A percentile compares a stretch with the other conserved stretches of the same genome.
Conservation (phyloP, 2,329 filamentous ascomycete genomes). For the Xylaria sp. region DNA sequence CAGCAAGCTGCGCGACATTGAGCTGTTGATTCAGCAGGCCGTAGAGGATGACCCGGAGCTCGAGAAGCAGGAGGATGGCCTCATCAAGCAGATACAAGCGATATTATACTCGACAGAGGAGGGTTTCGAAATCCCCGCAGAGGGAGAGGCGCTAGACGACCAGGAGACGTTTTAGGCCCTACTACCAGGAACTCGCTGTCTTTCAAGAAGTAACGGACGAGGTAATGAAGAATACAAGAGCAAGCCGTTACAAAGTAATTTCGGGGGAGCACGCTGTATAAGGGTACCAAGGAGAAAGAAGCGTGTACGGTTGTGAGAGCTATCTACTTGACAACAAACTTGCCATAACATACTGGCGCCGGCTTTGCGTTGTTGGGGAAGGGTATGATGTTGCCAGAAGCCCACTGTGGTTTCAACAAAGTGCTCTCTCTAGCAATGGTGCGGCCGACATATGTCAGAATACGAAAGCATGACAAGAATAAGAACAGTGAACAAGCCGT, state of each 20-base stretch:
- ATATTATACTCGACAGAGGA: constrained; percentile 98
- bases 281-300: background rate
- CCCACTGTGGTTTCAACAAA: background rate
- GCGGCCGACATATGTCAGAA: constrained; percentile 4
- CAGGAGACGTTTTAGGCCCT: constrained; percentile 74
- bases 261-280: constrained; percentile 12
- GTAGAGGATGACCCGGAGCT: constrained; percentile 91
- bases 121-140: constrained; percentile 86
- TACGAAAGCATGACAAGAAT: background rate
- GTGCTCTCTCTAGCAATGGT: background rate
- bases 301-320: constrained; percentile 1
- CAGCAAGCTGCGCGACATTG: constrained; percentile 96
- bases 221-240: constrained; percentile 31
- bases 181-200: background rate
- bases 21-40: constrained; percentile 89
- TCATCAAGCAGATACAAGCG: constrained; percentile 94
- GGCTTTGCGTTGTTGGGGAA: background rate
- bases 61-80: constrained; percentile 89
- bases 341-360: background rate
- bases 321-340: background rate
- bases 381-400: background rate
- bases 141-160: constrained; percentile 73
- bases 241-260: constrained; percentile 30
- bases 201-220: constrained; percentile 20
- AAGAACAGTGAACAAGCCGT: constrained; percentile 6